These are phyloP conservation scores for Termitomyces sp. DNA, from an alignment of 768 basidiomycete genomes.

Conservation along the genomic window DNA sequence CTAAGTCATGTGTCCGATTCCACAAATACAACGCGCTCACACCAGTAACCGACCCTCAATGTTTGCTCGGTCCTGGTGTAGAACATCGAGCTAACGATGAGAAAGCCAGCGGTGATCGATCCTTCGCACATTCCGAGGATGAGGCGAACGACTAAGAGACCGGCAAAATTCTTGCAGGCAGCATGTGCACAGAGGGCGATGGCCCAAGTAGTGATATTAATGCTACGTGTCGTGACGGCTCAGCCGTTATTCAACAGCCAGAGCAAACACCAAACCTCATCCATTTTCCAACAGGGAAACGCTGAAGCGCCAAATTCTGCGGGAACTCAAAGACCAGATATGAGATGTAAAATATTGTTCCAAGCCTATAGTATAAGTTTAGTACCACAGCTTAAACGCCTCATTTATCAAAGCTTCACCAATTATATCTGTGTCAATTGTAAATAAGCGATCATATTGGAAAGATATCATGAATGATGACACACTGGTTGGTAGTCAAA, in stretches of 20 bases:
- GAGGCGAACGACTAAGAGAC: conserved; percentile 56
- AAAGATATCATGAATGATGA: neutral
- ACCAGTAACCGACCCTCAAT: conserved; percentile 68
- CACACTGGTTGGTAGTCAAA: conserved; percentile 61
- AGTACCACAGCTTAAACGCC: neutral
- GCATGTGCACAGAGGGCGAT: conserved; percentile 57
- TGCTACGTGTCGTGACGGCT: conserved; percentile 23
- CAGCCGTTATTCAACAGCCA: neutral
- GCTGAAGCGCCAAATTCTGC: conserved; percentile 66
- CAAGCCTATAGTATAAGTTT: conserved; percentile 47
- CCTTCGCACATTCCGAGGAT: conserved; percentile 73
- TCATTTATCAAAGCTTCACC: conserved; percentile 28
- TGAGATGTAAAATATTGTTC: conserved; percentile 69
- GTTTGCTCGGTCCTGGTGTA: conserved; percentile 72
- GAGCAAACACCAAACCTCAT: conserved; percentile 47
- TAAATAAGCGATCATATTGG: neutral
- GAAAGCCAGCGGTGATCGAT: conserved; percentile 66
- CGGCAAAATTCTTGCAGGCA: conserved; percentile 66
- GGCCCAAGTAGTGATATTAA: conserved; percentile 66
- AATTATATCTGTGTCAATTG: conserved; percentile 45
- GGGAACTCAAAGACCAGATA: conserved; percentile 72
- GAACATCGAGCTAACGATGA: conserved; percentile 77
- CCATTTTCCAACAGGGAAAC: conserved; percentile 76
- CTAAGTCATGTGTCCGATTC: neutral
- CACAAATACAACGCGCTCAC: conserved; percentile 34